Percentiles rank a stretch among this genome's conserved stretches.
phyloP scores from a whole-genome alignment of 805 yeast genomes.

The Candida nitratophila region DNA sequence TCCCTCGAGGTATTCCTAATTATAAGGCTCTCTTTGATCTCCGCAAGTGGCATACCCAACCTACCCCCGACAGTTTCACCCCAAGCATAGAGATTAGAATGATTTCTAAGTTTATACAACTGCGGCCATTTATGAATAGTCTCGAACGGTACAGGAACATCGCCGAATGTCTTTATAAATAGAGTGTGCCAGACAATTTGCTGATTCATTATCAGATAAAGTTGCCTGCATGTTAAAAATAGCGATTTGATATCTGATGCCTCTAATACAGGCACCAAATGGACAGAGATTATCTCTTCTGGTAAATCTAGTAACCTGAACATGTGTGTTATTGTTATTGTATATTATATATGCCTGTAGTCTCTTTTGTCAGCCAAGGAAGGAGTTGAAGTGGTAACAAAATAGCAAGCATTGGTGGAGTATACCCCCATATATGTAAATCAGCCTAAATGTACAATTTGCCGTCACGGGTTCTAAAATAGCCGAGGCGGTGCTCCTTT shows the following conservation, averaged over 20 bases:
- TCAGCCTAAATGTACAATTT: neutral
- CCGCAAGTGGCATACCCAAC: slow-evolving; percentile 31
- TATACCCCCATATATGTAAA: too few relatives aligned
- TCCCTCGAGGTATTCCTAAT: neutral
- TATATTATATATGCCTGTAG: neutral
- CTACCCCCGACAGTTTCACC: slow-evolving; percentile 37
- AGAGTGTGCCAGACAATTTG: slow-evolving; percentile 39
- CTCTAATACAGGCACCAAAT: slow-evolving; percentile 27
- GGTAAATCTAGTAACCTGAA: neutral
- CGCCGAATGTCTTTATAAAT: slow-evolving; percentile 38
- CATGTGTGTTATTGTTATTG: neutral
- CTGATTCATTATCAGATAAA: slow-evolving; percentile 28
- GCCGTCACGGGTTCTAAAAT: too few relatives aligned
- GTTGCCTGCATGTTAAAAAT: slow-evolving; percentile 30
- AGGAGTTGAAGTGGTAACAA: too few relatives aligned
- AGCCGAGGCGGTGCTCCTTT: too few relatives aligned
- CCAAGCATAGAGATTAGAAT: slow-evolving; percentile 43
- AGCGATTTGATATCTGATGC: slow-evolving; percentile 34
- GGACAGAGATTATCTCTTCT: slow-evolving; percentile 30
- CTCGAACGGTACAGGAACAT: slow-evolving; percentile 34
- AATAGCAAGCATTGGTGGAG: neutral
- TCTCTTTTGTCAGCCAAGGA: too few relatives aligned
- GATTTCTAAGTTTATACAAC: slow-evolving; percentile 32
- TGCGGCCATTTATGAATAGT: slow-evolving; percentile 42
- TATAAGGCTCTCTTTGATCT: too few relatives aligned